phyloP scores from a whole-genome alignment of 768 basidiomycete species.

The Mycena floridula region DNA sequence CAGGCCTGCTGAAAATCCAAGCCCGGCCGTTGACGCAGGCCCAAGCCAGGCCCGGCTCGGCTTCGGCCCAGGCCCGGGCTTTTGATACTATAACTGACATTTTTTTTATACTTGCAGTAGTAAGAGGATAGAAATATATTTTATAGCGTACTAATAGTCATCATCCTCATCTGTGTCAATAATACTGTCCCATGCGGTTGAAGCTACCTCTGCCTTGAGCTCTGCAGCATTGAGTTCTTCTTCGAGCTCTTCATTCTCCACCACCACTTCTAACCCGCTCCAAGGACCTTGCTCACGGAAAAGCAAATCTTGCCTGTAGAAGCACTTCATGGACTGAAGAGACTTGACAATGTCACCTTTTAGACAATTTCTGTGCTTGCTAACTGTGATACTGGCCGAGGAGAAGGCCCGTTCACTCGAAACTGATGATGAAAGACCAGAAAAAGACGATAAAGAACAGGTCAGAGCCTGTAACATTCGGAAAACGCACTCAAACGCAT shows the following conservation, averaged over 20 bases:
- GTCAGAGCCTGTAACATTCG: too few species aligned
- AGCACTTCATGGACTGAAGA: too few species aligned
- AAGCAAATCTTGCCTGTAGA: neutral
- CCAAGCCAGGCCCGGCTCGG: neutral
- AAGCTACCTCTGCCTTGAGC: neutral
- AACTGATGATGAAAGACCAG: neutral
- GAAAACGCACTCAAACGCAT: too few species aligned
- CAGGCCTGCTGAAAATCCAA: too few species aligned
- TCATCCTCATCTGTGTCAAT: neutral
- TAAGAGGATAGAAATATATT: neutral
- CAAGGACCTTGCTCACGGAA: slow-evolving; percentile 14
- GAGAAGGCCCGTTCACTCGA: slow-evolving; percentile 17
- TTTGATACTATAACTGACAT: neutral
- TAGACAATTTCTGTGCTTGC: neutral
- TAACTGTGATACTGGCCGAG: slow-evolving; percentile 13
- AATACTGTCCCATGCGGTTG: neutral
- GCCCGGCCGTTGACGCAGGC: too few species aligned
- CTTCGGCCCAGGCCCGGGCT: neutral
- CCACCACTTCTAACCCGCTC: neutral
- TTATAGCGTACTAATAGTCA: neutral
- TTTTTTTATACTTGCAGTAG: neutral
- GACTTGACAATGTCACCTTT: neutral
- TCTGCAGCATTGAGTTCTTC: neutral
- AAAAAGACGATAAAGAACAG: neutral
- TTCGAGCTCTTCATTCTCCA: neutral